phyloP scores from a whole-genome alignment of 495 filamentous ascomycete species.

The Penicillium lagena region DNA sequence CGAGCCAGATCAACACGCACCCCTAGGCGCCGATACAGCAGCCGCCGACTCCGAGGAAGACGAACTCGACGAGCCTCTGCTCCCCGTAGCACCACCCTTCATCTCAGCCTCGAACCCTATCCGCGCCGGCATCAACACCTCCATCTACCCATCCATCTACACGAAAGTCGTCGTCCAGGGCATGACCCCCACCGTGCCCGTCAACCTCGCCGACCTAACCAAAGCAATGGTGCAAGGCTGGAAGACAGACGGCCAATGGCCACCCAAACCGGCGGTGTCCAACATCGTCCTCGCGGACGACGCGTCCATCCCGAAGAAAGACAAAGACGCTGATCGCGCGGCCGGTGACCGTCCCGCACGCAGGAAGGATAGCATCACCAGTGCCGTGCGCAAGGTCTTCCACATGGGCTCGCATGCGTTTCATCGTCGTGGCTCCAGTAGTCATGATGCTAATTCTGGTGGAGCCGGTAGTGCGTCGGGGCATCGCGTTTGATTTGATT shows the following conservation, averaged over 20 bases:
- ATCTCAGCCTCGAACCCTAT: slow-evolving; percentile 63
- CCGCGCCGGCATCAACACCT: slow-evolving; percentile 63
- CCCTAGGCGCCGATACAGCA: slow-evolving; percentile 5
- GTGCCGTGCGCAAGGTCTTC: slow-evolving; percentile 39
- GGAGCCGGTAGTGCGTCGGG: background rate
- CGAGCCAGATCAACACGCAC: slow-evolving; percentile 16
- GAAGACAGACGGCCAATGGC: slow-evolving; percentile 94
- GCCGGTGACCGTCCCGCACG: slow-evolving; percentile 16
- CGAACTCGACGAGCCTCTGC: slow-evolving; percentile 34
- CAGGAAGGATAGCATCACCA: slow-evolving; percentile 33
- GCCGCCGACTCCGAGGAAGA: slow-evolving; percentile 22
- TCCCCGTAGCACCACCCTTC: slow-evolving; percentile 59
- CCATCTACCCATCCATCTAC: slow-evolving; percentile 77
- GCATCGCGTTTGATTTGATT: too few species aligned
- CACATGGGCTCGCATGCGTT: slow-evolving; percentile 36
- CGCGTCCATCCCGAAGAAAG: slow-evolving; percentile 19
- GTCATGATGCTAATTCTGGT: slow-evolving; percentile 15
- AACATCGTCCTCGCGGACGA: slow-evolving; percentile 29
- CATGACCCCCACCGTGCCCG: slow-evolving; percentile 73
- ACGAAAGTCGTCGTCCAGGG: slow-evolving; percentile 74
- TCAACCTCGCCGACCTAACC: slow-evolving; percentile 77
- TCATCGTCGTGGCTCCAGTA: slow-evolving; percentile 33
- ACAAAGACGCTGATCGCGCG: slow-evolving; percentile 5
- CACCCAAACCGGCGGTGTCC: slow-evolving; percentile 51
- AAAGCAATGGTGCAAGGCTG: slow-evolving; percentile 83